Conservation (phyloP, 345 rosid genomes). For the Zanthoxylum bungeanum region DNA sequence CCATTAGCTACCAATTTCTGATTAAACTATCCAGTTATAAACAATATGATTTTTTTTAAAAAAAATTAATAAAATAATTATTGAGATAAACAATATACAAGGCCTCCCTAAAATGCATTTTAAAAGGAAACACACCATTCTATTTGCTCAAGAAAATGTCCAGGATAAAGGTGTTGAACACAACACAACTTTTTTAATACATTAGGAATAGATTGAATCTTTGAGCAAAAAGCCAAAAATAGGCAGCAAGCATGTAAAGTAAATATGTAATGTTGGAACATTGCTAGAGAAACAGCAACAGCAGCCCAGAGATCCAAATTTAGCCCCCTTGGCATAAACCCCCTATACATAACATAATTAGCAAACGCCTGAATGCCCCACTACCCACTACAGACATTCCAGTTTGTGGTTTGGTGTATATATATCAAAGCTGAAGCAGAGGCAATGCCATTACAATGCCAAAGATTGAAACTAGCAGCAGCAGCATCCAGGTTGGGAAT, state of each 20-base stretch:
- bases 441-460: slow-evolving; percentile 98
- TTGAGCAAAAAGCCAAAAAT: slow-evolving; percentile 1
- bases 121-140: too few species aligned
- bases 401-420: background rate
- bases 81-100: too few species aligned
- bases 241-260: too few species aligned
- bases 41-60: too few species aligned
- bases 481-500: slow-evolving; percentile 83
- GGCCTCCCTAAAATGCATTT: too few species aligned
- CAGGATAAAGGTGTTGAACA: too few species aligned
- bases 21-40: too few species aligned
- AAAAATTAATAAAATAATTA: too few species aligned
- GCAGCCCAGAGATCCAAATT: slow-evolving; percentile 19
- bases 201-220: too few species aligned
- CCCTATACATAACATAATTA: slow-evolving; percentile 26
- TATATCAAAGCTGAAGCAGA: slow-evolving; percentile 77
- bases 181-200: too few species aligned
- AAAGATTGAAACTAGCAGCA: slow-evolving; percentile 78
- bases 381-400: slow-evolving; percentile 23
- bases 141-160: too few species aligned
- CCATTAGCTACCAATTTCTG: too few species aligned
- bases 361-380: slow-evolving; percentile 11
- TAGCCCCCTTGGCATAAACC: slow-evolving; percentile 12
- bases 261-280: slow-evolving; percentile 13
- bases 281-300: slow-evolving; percentile 16